These are phyloP conservation scores for Jatropha curcas DNA, from an alignment of 345 rosid genomes.

Conservation along the genomic window DNA sequence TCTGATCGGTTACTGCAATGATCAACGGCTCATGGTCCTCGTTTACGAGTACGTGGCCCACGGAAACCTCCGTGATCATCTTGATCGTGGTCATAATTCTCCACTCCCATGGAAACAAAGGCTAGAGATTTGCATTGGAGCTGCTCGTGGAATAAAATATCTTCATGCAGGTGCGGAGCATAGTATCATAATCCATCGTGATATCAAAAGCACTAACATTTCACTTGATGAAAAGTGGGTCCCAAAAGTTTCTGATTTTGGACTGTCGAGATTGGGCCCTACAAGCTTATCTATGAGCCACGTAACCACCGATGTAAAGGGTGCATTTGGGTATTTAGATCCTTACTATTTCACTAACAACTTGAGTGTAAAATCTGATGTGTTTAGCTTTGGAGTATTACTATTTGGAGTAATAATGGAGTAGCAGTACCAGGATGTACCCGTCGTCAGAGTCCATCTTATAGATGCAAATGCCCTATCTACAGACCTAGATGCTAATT, in stretches of 20 bases:
- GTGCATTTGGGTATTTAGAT: slow-evolving; percentile 17
- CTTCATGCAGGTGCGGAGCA: slow-evolving; percentile 20
- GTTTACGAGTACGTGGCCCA: slow-evolving; percentile 28
- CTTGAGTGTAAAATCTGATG: slow-evolving; percentile 17
- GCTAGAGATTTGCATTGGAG: slow-evolving; percentile 40
- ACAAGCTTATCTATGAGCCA: slow-evolving; percentile 9
- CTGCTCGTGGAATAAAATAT: slow-evolving; percentile 37
- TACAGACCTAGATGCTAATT: no score
- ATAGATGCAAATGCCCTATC: no score
- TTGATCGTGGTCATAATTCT: slow-evolving; percentile 25
- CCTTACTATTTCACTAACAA: slow-evolving; percentile 16
- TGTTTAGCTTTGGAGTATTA: slow-evolving; percentile 18
- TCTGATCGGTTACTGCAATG: slow-evolving; percentile 6
- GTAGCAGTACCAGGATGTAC: no score
- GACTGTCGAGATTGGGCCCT: slow-evolving; percentile 19
- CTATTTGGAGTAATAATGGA: slow-evolving; percentile 12
- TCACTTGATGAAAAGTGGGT: slow-evolving; percentile 24
- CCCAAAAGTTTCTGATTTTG: slow-evolving; percentile 22
- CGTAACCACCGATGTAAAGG: slow-evolving; percentile 19
- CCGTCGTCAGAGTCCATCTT: no score
- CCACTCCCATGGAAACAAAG: slow-evolving; percentile 30
- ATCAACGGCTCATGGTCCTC: slow-evolving; percentile 1
- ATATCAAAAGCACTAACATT: slow-evolving; percentile 18
- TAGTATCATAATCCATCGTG: slow-evolving; percentile 21
- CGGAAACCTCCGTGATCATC: slow-evolving; percentile 37